Evolutionary conservation across 73 alveolate genomes (phyloP).

Genomic region (Paramecium sexaurelia): DNA sequence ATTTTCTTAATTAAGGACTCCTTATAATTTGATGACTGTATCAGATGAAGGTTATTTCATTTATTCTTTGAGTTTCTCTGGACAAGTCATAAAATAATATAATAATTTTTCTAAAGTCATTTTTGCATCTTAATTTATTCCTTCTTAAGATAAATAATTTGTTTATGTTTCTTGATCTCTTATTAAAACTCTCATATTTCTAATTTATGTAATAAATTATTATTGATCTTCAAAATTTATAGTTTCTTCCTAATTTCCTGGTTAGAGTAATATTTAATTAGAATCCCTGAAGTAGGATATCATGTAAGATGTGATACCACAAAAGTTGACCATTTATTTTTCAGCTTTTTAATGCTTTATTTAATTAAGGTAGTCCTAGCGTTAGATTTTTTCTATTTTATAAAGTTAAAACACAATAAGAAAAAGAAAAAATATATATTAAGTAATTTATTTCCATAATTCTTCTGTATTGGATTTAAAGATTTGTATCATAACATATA

Average conservation of each 20-base stretch:
- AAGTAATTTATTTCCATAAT: background rate
- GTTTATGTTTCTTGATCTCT: background rate
- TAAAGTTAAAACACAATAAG: background rate
- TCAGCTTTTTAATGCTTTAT: background rate
- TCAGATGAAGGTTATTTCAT: background rate
- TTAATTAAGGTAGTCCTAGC: background rate
- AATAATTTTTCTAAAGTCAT: background rate
- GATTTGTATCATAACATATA: background rate
- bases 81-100: slow-evolving; percentile 22
- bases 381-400: background rate
- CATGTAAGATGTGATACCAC: background rate
- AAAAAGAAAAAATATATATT: background rate
- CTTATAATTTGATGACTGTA: background rate
- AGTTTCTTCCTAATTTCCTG: background rate
- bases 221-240: background rate
- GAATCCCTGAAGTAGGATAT: background rate
- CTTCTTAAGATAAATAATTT: background rate
- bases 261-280: background rate
- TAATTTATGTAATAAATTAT: background rate
- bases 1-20: background rate
- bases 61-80: background rate
- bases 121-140: background rate
- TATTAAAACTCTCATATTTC: background rate
- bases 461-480: background rate
- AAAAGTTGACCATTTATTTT: background rate